Conservation (phyloP, 148 eudicot genomes). For the Chenopodium berlandieri region DNA sequence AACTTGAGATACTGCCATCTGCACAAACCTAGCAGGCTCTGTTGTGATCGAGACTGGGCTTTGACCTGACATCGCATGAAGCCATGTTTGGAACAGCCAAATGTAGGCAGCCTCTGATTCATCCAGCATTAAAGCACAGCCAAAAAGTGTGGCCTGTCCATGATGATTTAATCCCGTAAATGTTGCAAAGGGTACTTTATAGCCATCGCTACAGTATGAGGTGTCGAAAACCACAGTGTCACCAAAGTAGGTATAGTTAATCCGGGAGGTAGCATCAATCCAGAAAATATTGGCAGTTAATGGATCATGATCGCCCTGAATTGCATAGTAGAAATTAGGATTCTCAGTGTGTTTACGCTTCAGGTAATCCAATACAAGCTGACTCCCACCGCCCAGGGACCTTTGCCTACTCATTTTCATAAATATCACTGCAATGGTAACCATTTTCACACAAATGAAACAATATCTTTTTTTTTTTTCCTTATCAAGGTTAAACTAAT, state of each 20-base stretch:
- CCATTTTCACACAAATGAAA: slow-evolving; percentile 4
- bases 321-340: slow-evolving; percentile 38
- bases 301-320: slow-evolving; percentile 33
- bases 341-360: slow-evolving; percentile 36
- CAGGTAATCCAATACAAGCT: slow-evolving; percentile 40
- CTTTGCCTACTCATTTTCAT: slow-evolving; percentile 34
- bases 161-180: slow-evolving; percentile 47
- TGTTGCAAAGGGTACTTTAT: slow-evolving; percentile 36
- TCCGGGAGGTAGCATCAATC: slow-evolving; percentile 37
- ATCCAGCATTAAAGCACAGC: slow-evolving; percentile 38
- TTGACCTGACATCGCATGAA: slow-evolving; percentile 33
- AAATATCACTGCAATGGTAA: slow-evolving; percentile 28
- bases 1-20: slow-evolving; percentile 37
- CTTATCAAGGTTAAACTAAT: neutral
- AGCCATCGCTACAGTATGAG: slow-evolving; percentile 30
- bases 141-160: slow-evolving; percentile 45
- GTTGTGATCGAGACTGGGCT: slow-evolving; percentile 41
- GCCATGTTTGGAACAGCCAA: slow-evolving; percentile 49
- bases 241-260: slow-evolving; percentile 40
- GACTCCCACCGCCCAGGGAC: slow-evolving; percentile 24
- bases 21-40: slow-evolving; percentile 41
- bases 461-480: neutral
- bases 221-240: slow-evolving; percentile 40
- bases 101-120: slow-evolving; percentile 37
- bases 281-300: slow-evolving; percentile 37